A percentile compares a stretch with the other conserved stretches of the same genome.
Evolutionary conservation across 1,284 basidiomycete genomes (phyloP).

Genomic region (Bondarzewia mesenterica): DNA sequence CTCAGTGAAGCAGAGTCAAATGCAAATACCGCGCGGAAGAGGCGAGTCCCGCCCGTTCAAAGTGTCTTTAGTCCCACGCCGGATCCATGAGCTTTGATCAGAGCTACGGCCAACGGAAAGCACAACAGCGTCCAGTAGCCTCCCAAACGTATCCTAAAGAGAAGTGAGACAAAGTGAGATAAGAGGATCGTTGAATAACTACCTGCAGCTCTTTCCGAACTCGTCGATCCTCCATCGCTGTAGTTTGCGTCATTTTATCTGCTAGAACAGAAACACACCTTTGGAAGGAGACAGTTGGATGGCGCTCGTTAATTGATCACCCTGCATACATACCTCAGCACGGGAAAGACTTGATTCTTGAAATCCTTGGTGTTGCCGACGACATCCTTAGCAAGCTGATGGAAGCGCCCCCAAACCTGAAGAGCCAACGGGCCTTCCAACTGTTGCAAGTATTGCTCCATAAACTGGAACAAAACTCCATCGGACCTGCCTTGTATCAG

Average conservation of each 20-base stretch:
- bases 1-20: too few relatives aligned
- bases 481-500: conserved; percentile 61
- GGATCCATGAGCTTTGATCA: conserved; percentile 77
- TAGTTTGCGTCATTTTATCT: conserved; percentile 82
- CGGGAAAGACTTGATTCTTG: conserved; percentile 65
- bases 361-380: conserved; percentile 52
- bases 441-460: conserved; percentile 81
- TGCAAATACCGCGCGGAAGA: conserved; percentile 41
- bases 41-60: conserved; percentile 69
- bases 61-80: conserved; percentile 55
- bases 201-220: conserved; percentile 88
- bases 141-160: conserved; percentile 71
- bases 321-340: conserved; percentile 49
- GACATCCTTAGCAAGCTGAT: conserved; percentile 78
- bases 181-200: conserved; percentile 5
- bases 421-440: conserved; percentile 85
- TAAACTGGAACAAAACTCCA: conserved; percentile 67
- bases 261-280: conserved; percentile 79
- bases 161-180: background rate
- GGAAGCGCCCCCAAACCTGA: conserved; percentile 84
- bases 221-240: conserved; percentile 83
- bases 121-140: conserved; percentile 79
- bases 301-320: background rate
- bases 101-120: conserved; percentile 62
- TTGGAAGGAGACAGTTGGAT: conserved; percentile 9